Base-by-base conservation (phyloP, 768 basidiomycete genomes). In the Leccinum incarnatum region DNA sequence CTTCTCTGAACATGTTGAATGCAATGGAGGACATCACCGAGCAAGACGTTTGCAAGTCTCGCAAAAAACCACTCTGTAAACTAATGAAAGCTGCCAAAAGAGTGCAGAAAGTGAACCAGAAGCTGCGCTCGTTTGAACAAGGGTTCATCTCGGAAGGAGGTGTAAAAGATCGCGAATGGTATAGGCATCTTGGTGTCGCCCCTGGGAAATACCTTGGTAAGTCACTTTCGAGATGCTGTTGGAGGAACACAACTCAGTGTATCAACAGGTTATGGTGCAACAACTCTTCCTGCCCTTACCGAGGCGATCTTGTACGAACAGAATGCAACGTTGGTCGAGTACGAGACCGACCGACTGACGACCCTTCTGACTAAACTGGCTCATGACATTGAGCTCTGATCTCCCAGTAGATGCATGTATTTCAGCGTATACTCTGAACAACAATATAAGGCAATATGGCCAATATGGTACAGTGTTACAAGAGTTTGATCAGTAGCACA, bases 141-240 rank as follows among this genome's bases (percentile, higher is more conserved):
- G 91, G 92, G 1, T 91, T 96, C 70, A 88, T 95, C 59, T 85
- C 84, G 6, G 77, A 87, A 65, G 84, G 77, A 15, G 94, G 93
- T 0, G 85, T 94, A 62, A 85, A 85, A 63, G 85, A 87, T 55
- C 80, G 90, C 32, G 88, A 91, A 69, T 95, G 93, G 93, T 96
- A 89, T 70, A 84, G 78, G 66, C 88, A 94, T 73, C 79, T 93
- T 15, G 93, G 82, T 51, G 90, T 93, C 46, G 91, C 93, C 3
- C 93, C 94, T 30, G 93, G 93, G 40, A 87, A 91, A 71, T 88
- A 88, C 85, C 83, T 88, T 42, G 88, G 89, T 89, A 63, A 64
- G 81, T 73, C 11, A 12, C 37, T 23, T 19, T 36, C 27, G 12
- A 4, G n/a, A 23, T 10, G 27, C 10, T 11, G 56, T 32, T 49